Evolutionary conservation across 768 basidiomycete species (phyloP), one percentile per base, ranked within the genome.

Genomic region (Lentinula lateritia): DNA sequence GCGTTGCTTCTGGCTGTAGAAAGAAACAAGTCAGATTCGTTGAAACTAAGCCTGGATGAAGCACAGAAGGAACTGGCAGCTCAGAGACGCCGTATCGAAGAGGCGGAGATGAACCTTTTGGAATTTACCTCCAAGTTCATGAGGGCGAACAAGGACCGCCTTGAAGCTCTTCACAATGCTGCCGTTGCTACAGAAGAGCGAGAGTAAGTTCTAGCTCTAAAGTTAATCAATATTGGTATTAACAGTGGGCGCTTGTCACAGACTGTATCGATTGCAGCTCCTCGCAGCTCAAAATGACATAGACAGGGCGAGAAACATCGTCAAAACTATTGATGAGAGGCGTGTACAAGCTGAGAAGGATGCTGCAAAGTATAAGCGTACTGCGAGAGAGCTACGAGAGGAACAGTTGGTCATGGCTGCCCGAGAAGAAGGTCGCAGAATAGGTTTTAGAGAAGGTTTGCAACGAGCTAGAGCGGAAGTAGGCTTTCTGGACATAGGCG

Each of bases 261-360:
- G 68, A 52, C 64, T 81, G 61, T 83, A 81, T 68, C 83, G 79
- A 67, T 56, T 68, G 48, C 74, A 81, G 45, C 73, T 82, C 46
- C 75, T 79, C 15, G 74, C 75, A 53, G 82, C 81, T 3, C 79
- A 80, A 67, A 72, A 69, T 62, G 80, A 83, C 66, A 77, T 83
- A 39, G 69, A 72, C 65, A 70, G 75, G 50, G 81, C 82, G 2
- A 80, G 82, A 67, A 71, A 75, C 58, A 66, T 80, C 16, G 70
- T 83, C 50, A 75, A 70, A 32, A 67, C 73, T 4, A 67, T 82
- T 10, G 82, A 82, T 59, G 63, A 62, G 6, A 72, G 78, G 61
- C 70, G 77, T 45, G 67, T 73, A 34, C 75, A 80, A 8, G 79
- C 81, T 39, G 81, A 83, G 66, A 75, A 80, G 62, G 76, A 74